These are phyloP conservation scores for Fusarium sp. DNA, from an alignment of 2,329 filamentous ascomycete genomes.

Conservation along the genomic window DNA sequence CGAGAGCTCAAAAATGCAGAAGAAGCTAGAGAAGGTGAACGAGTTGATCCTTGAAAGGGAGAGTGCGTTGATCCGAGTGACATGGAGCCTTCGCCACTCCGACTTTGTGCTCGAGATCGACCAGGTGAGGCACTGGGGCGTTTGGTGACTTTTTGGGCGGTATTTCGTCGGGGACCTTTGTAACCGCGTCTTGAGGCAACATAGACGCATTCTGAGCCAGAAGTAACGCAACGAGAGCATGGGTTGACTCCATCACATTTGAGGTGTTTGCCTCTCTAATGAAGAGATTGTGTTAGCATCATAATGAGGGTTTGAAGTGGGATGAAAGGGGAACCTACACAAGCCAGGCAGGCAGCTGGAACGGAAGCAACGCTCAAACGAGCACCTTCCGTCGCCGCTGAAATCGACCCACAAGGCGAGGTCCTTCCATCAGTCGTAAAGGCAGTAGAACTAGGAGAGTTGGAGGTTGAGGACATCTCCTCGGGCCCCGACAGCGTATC, in stretches of 20 bases:
- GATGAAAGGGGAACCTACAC: slow-evolving; percentile 57
- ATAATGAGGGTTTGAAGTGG: neutral
- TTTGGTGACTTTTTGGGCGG: slow-evolving; percentile 62
- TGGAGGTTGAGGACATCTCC: slow-evolving; percentile 40
- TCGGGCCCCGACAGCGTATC: slow-evolving; percentile 31
- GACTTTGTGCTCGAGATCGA: slow-evolving; percentile 23
- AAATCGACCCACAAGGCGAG: slow-evolving; percentile 40
- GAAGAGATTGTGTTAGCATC: slow-evolving; percentile 15
- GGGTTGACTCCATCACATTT: slow-evolving; percentile 80
- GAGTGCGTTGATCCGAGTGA: slow-evolving; percentile 55
- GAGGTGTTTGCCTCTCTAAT: slow-evolving; percentile 73
- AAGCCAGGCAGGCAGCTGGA: slow-evolving; percentile 67
- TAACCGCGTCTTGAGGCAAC: slow-evolving; percentile 81
- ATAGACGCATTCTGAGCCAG: slow-evolving; percentile 74
- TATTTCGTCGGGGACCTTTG: slow-evolving; percentile 66
- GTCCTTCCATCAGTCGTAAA: slow-evolving; percentile 25
- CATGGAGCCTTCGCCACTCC: slow-evolving; percentile 54
- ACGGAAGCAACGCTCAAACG: slow-evolving; percentile 53
- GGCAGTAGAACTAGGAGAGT: slow-evolving; percentile 44
- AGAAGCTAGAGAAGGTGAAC: slow-evolving; percentile 29
- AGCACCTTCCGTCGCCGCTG: slow-evolving; percentile 28
- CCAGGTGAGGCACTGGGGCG: slow-evolving; percentile 60
- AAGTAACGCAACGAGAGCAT: slow-evolving; percentile 74
- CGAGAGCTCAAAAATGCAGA: slow-evolving; percentile 23
- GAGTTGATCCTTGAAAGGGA: slow-evolving; percentile 52